phyloP scores from a whole-genome alignment of 768 basidiomycete species.

The Psilocybe cyanescens region DNA sequence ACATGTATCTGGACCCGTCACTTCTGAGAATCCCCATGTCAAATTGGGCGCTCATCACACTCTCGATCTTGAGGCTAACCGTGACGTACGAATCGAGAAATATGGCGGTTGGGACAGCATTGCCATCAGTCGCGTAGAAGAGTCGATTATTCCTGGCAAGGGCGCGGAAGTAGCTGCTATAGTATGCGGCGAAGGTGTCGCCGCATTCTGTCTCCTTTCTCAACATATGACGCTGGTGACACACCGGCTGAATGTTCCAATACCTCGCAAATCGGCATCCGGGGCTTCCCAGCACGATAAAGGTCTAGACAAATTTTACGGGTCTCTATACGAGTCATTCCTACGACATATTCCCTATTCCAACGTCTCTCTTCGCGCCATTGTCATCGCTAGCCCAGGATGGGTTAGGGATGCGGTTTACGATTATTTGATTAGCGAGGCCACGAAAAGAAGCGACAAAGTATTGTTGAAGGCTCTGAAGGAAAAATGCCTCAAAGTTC shows the following conservation, averaged over 20 bases:
- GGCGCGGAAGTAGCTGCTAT: slow-evolving; percentile 97
- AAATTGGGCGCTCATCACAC: slow-evolving; percentile 95
- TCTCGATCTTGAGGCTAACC: slow-evolving; percentile 88
- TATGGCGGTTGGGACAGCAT: slow-evolving; percentile 91
- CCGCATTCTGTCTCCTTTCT: slow-evolving; percentile 92
- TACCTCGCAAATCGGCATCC: slow-evolving; percentile 90
- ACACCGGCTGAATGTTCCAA: slow-evolving; percentile 85
- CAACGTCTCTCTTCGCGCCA: slow-evolving; percentile 73
- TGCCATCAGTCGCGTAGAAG: slow-evolving; percentile 78
- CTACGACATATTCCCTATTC: slow-evolving; percentile 89
- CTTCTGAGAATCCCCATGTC: slow-evolving; percentile 85
- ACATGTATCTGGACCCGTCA: slow-evolving; percentile 87
- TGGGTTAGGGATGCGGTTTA: slow-evolving; percentile 92
- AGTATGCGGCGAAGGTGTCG: slow-evolving; percentile 94
- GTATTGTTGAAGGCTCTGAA: slow-evolving; percentile 71
- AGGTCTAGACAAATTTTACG: slow-evolving; percentile 83
- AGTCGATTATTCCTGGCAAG: slow-evolving; percentile 89
- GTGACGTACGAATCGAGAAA: slow-evolving; percentile 91
- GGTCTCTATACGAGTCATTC: slow-evolving; percentile 85
- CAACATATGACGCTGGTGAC: slow-evolving; percentile 96
- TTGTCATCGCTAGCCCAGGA: slow-evolving; percentile 96
- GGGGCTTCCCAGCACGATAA: slow-evolving; percentile 91
- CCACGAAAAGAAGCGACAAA: slow-evolving; percentile 82
- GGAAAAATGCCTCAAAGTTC: slow-evolving; percentile 89
- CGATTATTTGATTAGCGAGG: slow-evolving; percentile 84